phyloP scores from a whole-genome alignment of 345 rosid species.

The Corymbia maculata region DNA sequence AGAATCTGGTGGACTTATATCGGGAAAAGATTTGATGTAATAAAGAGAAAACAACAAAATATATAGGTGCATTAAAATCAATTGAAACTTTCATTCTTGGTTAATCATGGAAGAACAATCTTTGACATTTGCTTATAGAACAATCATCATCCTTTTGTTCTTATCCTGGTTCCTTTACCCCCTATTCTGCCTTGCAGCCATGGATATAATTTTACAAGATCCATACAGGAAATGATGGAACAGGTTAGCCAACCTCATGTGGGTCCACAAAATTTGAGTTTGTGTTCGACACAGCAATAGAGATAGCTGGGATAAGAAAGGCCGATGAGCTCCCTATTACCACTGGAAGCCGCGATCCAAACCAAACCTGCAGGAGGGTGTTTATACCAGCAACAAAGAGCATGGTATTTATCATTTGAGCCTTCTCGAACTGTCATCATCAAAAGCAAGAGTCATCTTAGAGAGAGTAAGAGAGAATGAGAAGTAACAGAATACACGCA shows the following conservation, averaged over 20 bases:
- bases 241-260: slow-evolving; percentile 29
- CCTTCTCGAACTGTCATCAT: slow-evolving; percentile 58
- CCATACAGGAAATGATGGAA: not conserved
- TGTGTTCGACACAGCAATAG: slow-evolving; percentile 47
- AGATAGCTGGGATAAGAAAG: slow-evolving; percentile 55
- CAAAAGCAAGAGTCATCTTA: not conserved
- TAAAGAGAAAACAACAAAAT: not conserved
- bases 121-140: not conserved
- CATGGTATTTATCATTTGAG: slow-evolving; percentile 60
- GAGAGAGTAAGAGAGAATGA: not conserved
- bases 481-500: not conserved
- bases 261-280: slow-evolving; percentile 27
- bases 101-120: not conserved
- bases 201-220: not conserved
- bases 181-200: not conserved
- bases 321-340: slow-evolving; percentile 77
- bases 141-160: not conserved
- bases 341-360: slow-evolving; percentile 80
- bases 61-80: not conserved
- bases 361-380: slow-evolving; percentile 61
- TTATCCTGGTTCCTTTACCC: not conserved
- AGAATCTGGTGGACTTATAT: not conserved
- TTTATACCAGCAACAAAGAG: slow-evolving; percentile 73
- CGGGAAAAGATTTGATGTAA: not conserved
- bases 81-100: not conserved